Evolutionary conservation across 1,284 basidiomycete species (phyloP), one percentile per base, ranked within the genome.

Genomic region (Sparassis latifolia): DNA sequence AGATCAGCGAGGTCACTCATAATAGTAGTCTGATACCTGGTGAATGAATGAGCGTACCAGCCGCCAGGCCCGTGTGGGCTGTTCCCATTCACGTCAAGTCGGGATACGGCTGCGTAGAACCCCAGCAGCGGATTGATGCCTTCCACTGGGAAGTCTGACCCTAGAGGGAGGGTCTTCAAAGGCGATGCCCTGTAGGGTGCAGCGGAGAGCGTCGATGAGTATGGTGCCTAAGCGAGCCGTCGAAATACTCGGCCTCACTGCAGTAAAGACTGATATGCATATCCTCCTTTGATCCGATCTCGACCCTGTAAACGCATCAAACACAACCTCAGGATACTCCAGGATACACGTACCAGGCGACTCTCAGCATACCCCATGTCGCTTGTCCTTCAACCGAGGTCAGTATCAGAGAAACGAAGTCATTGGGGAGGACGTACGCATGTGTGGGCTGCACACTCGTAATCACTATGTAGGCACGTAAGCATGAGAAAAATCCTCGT

Each of bases 361-460:
- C 66, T 73, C 64, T 94, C 89, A 0, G 90, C 92, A 58, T 95
- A 97, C 69, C 80, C 80, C 93, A 97, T 96, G 63, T 97, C 92
- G 49, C 84, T 90, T 41, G 89, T 91, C 27, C 82, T 88, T 57
- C n/a, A 20, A 35, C 37, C 44, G 7, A 5, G 46, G n/a, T 48
- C 33, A 51, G 30, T 9, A 50, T 44, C 5, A 42, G 41, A 33
- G 30, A 29, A 44, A 7, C 28, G 32, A 40, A 3, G 10, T 32
- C 29, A 7, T 45, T 44, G 48, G 48, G 7, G 33, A 48, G 10
- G 10, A 66, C 81, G 70, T 64, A 88, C 84, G 78, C 92, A 65
- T 97, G 93, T 1, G 92, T 96, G 0, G 95, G 94, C 62, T 97
- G 95, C 29, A 95, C 90, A 56, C 92, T 95, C 1, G 89, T 79